Conservation (phyloP, 1,139 yeast genomes). For the Ogataea hybrid region DNA sequence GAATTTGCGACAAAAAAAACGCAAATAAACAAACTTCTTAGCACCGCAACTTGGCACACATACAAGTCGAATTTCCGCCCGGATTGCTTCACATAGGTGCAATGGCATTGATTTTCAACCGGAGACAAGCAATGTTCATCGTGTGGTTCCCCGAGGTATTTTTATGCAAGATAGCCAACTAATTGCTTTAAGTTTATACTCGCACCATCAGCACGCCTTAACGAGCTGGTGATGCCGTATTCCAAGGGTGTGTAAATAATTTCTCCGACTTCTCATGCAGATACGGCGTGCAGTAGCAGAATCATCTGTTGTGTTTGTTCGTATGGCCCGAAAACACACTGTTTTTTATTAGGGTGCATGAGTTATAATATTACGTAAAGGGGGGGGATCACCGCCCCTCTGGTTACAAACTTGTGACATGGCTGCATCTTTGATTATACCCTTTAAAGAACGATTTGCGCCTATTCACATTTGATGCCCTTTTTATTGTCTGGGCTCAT, state of each 20-base stretch:
- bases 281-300: neutral
- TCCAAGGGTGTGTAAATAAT: neutral
- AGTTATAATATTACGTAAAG: neutral
- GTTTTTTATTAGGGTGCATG: neutral
- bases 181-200: neutral
- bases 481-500: neutral
- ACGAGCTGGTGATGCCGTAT: conserved; percentile 2
- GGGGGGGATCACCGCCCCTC: neutral
- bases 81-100: too few relatives aligned
- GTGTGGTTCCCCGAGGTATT: neutral
- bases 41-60: neutral
- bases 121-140: too few relatives aligned
- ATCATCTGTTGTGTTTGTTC: neutral
- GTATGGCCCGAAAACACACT: neutral
- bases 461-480: neutral
- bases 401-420: neutral
- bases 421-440: neutral
- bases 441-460: neutral
- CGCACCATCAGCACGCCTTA: neutral
- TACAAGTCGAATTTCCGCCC: neutral
- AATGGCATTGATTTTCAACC: too few relatives aligned
- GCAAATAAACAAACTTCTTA: neutral
- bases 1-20: neutral
- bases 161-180: neutral
- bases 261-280: neutral